Conservation (phyloP, 192 early-diverging fungal species). For the Podila verticillata region DNA sequence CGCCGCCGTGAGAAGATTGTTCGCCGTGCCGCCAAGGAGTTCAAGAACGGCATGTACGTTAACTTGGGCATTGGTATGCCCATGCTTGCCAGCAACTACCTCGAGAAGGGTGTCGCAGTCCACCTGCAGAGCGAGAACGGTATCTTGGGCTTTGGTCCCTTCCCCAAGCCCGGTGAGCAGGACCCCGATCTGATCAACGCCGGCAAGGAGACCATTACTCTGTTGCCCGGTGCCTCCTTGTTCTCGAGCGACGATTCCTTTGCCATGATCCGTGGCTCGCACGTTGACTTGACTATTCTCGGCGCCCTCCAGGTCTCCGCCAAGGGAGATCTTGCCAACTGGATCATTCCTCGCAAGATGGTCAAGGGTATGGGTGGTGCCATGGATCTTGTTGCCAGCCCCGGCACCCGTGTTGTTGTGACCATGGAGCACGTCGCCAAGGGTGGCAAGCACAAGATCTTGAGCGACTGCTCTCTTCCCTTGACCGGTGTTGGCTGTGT, state of each 20-base stretch:
- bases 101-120: constrained; percentile 73
- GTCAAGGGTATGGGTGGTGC: constrained; percentile 89
- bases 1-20: constrained; percentile 73
- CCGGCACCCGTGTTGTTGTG: constrained; percentile 77
- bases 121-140: constrained; percentile 85
- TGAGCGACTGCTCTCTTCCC: constrained; percentile 74
- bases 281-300: constrained; percentile 79
- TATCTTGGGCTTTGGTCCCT: constrained; percentile 80
- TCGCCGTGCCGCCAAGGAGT: constrained; percentile 79
- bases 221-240: constrained; percentile 71
- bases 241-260: constrained; percentile 84
- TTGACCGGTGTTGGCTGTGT: constrained; percentile 77
- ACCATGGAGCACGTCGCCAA: constrained; percentile 68
- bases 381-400: constrained; percentile 81
- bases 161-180: constrained; percentile 74
- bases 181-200: constrained; percentile 86
- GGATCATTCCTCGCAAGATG: constrained; percentile 88
- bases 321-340: constrained; percentile 83
- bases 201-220: constrained; percentile 82
- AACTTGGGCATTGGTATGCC: constrained; percentile 86
- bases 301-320: constrained; percentile 83
- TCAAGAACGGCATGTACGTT: constrained; percentile 79
- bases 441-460: constrained; percentile 78
- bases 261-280: constrained; percentile 82
- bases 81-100: constrained; percentile 80